phyloP scores from a whole-genome alignment of 108 stramenopile genomes.

The Nitzschia sp. region DNA sequence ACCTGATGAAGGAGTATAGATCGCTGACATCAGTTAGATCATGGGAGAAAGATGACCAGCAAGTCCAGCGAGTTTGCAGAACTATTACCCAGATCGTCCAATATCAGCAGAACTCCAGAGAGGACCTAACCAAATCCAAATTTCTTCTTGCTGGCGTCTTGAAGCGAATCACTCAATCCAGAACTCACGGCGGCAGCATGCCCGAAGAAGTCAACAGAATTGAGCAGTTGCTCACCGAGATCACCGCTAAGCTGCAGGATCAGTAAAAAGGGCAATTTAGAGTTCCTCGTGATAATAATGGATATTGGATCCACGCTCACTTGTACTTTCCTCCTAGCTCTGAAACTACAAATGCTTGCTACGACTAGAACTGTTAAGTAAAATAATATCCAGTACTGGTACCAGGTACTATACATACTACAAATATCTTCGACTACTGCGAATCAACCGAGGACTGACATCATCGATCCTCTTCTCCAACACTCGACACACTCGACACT shows the following conservation, averaged over 20 bases:
- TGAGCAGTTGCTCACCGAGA: conserved; percentile 46
- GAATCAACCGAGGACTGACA: too few relatives aligned
- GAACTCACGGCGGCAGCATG: conserved; percentile 30
- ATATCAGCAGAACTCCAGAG: conserved; percentile 48
- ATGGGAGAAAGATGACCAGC: conserved; percentile 70
- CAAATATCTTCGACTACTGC: too few relatives aligned
- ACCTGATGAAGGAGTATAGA: conserved; percentile 87
- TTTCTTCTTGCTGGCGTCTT: conserved; percentile 62
- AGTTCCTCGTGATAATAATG: background rate
- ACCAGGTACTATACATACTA: too few relatives aligned
- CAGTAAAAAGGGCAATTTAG: background rate
- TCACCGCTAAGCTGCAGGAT: conserved; percentile 19
- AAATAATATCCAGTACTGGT: too few relatives aligned
- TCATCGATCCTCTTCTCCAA: too few relatives aligned
- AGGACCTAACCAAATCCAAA: conserved; percentile 61
- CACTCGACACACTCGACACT: too few relatives aligned
- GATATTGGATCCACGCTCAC: background rate
- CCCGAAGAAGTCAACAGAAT: conserved; percentile 44
- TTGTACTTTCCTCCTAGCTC: too few relatives aligned
- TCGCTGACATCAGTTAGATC: conserved; percentile 50
- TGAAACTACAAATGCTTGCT: too few relatives aligned
- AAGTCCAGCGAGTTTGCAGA: conserved; percentile 50
- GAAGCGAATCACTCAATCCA: conserved; percentile 56
- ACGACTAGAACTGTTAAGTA: too few relatives aligned
- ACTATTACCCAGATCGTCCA: conserved; percentile 58